A percentile compares a stretch with the other conserved stretches of the same genome.
phyloP scores from a whole-genome alignment of 768 basidiomycete species.

The Lactarius hatsudake region DNA sequence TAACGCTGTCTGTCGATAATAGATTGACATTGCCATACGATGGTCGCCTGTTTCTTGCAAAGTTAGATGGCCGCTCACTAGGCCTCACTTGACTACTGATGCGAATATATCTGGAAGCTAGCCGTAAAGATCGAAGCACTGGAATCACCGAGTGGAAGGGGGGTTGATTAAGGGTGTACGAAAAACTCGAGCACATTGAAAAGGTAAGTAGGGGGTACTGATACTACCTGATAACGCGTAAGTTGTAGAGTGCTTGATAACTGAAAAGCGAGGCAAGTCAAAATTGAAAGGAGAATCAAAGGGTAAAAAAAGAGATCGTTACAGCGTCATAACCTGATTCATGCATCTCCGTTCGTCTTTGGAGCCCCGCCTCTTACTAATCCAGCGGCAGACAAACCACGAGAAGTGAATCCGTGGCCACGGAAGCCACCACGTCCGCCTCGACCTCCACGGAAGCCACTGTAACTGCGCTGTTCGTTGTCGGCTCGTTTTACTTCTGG shows the following conservation, averaged over 20 bases:
- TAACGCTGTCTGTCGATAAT: background rate
- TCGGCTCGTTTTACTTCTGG: conserved; percentile 75
- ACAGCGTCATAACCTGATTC: background rate
- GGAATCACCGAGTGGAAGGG: background rate
- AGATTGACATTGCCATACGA: background rate
- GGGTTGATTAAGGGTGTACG: conserved; percentile 13
- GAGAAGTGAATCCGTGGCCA: conserved; percentile 53
- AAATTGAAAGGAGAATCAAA: background rate
- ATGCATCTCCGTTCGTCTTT: conserved; percentile 34
- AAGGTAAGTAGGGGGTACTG: conserved; percentile 21
- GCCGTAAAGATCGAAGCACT: background rate
- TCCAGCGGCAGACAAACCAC: conserved; percentile 69
- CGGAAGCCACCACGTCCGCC: conserved; percentile 52
- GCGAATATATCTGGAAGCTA: background rate
- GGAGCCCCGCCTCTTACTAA: conserved; percentile 41
- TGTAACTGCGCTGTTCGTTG: conserved; percentile 37
- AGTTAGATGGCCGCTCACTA: background rate
- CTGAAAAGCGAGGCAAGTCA: background rate
- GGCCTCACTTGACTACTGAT: background rate
- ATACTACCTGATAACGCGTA: conserved; percentile 15
- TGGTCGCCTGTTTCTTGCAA: background rate
- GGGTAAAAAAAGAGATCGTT: background rate
- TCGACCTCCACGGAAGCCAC: conserved; percentile 42
- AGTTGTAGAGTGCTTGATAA: conserved; percentile 16
- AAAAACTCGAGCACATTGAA: conserved; percentile 17